phyloP scores from a whole-genome alignment of 139 green algal genomes.

The Asterochloris sp. region DNA sequence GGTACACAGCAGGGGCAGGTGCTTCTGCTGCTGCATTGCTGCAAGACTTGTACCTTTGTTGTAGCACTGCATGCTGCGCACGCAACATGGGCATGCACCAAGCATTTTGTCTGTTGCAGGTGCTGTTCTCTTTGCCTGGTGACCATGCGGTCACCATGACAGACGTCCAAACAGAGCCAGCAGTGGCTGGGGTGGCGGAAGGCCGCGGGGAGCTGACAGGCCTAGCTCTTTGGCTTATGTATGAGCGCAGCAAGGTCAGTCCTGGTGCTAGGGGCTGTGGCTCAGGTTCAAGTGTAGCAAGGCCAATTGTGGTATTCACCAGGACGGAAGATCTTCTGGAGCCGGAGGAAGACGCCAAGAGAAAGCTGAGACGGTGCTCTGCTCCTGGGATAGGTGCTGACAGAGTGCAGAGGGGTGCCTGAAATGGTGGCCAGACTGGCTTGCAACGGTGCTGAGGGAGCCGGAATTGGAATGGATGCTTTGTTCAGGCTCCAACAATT shows the following conservation, averaged over 20 bases:
- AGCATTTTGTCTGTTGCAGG: constrained; percentile 3
- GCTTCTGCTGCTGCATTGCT: too few species aligned
- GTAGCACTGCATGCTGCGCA: too few species aligned
- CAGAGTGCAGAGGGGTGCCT: neutral
- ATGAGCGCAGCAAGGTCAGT: constrained; percentile 54
- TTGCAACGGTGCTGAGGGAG: too few species aligned
- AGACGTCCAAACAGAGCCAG: constrained; percentile 67
- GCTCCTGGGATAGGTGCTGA: neutral
- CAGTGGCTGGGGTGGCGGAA: constrained; percentile 53
- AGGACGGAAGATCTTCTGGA: neutral
- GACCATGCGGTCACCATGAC: constrained; percentile 67
- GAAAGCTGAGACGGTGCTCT: neutral
- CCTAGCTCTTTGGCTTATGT: constrained; percentile 85
- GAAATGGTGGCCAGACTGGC: too few species aligned
- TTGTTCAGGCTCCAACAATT: too few species aligned
- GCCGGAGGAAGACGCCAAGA: too few species aligned
- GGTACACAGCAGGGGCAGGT: too few species aligned
- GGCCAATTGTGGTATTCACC: neutral
- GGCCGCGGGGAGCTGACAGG: constrained; percentile 72
- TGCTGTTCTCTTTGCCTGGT: constrained; percentile 53
- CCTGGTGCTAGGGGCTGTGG: neutral
- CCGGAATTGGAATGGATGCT: too few species aligned
- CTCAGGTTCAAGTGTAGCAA: neutral
- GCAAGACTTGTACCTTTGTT: too few species aligned
- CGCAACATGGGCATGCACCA: too few species aligned